A percentile compares a stretch with the other conserved stretches of the same genome.
Conservation (phyloP, 2,329 filamentous ascomycete genomes). For the Samsoniella hepiali region DNA sequence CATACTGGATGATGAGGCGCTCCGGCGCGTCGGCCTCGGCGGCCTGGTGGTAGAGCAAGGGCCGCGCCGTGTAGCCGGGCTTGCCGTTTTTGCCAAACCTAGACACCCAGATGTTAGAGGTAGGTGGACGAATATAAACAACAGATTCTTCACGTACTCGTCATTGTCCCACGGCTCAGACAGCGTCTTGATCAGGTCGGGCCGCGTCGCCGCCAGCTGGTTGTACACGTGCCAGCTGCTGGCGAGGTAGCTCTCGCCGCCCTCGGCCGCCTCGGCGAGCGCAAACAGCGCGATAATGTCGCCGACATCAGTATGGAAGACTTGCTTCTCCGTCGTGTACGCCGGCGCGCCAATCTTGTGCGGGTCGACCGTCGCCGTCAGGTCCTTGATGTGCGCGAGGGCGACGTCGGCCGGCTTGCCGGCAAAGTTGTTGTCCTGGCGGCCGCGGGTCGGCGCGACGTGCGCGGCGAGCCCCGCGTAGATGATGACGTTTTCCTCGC, state of each 20-base stretch:
- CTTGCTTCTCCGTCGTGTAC: slow-evolving; percentile 59
- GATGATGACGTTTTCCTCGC: slow-evolving; percentile 56
- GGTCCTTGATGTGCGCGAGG: slow-evolving; percentile 61
- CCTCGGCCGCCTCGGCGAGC: slow-evolving; percentile 48
- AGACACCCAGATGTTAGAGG: background rate
- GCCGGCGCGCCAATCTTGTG: slow-evolving; percentile 53
- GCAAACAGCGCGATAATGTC: slow-evolving; percentile 59
- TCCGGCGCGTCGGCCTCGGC: slow-evolving; percentile 44
- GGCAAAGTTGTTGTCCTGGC: slow-evolving; percentile 47
- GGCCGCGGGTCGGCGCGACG: slow-evolving; percentile 50
- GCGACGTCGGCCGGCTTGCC: slow-evolving; percentile 50
- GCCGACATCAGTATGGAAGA: slow-evolving; percentile 59
- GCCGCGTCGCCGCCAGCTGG: slow-evolving; percentile 54
- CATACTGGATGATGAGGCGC: slow-evolving; percentile 58
- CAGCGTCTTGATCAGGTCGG: slow-evolving; percentile 58
- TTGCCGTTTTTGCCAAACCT: slow-evolving; percentile 50
- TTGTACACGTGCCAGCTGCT: slow-evolving; percentile 62
- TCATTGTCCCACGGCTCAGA: slow-evolving; percentile 47
- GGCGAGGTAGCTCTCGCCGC: slow-evolving; percentile 56
- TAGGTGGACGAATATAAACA: too few species aligned
- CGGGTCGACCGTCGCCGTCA: slow-evolving; percentile 33
- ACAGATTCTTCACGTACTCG: slow-evolving; percentile 31
- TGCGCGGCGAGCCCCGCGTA: slow-evolving; percentile 60
- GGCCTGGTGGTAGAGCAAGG: slow-evolving; percentile 55
- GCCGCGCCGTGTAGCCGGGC: slow-evolving; percentile 43